These are phyloP conservation scores for Pythium vanterpoolii DNA, from an alignment of 352 stramenopile genomes.

Conservation along the genomic window DNA sequence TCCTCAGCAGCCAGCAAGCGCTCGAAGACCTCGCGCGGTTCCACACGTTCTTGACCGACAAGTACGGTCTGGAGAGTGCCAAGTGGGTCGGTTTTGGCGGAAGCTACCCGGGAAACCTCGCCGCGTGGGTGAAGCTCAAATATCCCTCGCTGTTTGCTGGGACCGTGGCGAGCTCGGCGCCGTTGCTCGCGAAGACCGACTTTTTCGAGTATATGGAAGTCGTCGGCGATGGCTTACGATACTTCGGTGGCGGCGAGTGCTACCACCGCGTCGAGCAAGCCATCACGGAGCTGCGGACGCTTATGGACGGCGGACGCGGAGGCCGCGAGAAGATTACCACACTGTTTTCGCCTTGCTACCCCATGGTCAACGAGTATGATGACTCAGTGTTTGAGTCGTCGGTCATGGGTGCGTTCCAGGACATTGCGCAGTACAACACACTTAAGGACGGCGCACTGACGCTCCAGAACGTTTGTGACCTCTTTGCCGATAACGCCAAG, in stretches of 20 bases:
- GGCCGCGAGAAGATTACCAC: constrained; percentile 38
- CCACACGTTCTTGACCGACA: constrained; percentile 62
- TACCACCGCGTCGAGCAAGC: constrained; percentile 69
- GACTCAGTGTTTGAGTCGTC: constrained; percentile 78
- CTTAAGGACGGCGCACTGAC: constrained; percentile 48
- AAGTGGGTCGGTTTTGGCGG: constrained; percentile 95
- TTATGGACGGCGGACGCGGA: constrained; percentile 53
- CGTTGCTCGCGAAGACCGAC: constrained; percentile 78
- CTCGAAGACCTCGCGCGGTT: constrained; percentile 92
- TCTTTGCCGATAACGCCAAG: constrained; percentile 35
- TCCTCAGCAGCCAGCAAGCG: constrained; percentile 88
- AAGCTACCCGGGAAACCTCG: constrained; percentile 94
- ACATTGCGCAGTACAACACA: constrained; percentile 73
- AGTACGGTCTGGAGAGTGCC: constrained; percentile 52
- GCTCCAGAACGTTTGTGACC: constrained; percentile 57
- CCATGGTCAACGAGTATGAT: constrained; percentile 76
- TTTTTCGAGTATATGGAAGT: constrained; percentile 90
- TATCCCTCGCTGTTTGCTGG: constrained; percentile 90
- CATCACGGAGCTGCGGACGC: constrained; percentile 44
- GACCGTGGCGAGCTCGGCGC: constrained; percentile 91
- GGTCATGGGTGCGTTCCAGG: constrained; percentile 76
- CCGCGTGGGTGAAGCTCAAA: constrained; percentile 91
- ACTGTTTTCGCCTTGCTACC: constrained; percentile 64
- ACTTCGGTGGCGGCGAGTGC: constrained; percentile 82
- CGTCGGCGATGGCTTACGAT: constrained; percentile 66